Base-by-base conservation (phyloP, 139 green algal species). In the Astrephomene gubernaculifera region DNA sequence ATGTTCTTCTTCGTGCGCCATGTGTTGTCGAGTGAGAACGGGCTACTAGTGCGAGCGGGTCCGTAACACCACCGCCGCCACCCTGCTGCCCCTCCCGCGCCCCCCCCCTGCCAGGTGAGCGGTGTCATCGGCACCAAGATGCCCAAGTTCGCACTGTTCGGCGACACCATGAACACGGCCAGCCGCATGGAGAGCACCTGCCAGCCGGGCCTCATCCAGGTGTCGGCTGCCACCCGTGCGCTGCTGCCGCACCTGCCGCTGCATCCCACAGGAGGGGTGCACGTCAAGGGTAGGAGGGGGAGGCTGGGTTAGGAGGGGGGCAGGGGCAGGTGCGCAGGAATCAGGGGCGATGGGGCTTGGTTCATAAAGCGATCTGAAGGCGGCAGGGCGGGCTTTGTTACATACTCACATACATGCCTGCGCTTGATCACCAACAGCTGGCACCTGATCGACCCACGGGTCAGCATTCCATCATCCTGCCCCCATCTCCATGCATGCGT, bases 71-170 rank as follows among this genome's bases (percentile, higher is more conserved):
- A 33, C 57, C 57, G n/a, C 22, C 19, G 19, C 17, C n/a, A 9
- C 22, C 57, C 57, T 65, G 14, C 14, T 22, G n/a, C 63, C 29
- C 29, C 63, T 70, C n/a, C 31, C 63, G 10, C 63, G 5, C 4
- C 6, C 63, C 38, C 22, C 69, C 69, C 21, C 9, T n/a, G 24
- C 2, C 64, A 76, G 69, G 69, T 79, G 31, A 64, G n/a, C 25
- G 85, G 85, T 1, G 68, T 89, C 76, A 89, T 89, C 68, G 85
- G 85, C n/a, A 89, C 85, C 78, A 89, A 89, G 53, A 80, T 88
- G 49, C 83, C 83, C 45, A 88, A 88, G 45, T 88, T 81, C 61
- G 65, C 72, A 14, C 41, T 88, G 22, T 88, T 88, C 60, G 71
- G 64, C 38, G 86, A 87, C 86, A 89, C 79, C 12, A 86, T 87